Conservation (phyloP, 805 yeast species). For the Candida methanosorbosa region DNA sequence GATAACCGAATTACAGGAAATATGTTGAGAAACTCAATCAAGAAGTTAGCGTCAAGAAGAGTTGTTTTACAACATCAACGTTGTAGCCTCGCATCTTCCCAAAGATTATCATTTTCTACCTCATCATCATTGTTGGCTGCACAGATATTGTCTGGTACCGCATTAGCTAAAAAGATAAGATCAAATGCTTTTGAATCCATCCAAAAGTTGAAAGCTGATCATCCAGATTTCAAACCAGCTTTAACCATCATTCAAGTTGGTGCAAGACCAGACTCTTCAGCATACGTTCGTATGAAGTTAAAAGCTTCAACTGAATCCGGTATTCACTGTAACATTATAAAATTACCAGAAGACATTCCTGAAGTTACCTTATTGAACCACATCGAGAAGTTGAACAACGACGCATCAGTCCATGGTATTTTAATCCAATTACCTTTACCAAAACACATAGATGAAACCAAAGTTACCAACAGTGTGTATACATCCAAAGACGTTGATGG, state of each 20-base stretch:
- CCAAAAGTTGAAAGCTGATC: constrained; percentile 28
- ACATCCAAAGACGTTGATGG: constrained; percentile 78
- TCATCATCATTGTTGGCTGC: constrained; percentile 14
- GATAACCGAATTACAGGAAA: too few relatives aligned
- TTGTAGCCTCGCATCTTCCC: too few relatives aligned
- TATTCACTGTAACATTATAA: constrained; percentile 51
- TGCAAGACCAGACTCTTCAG: constrained; percentile 67
- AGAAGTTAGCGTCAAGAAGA: too few relatives aligned
- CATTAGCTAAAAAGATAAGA: constrained; percentile 35
- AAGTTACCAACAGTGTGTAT: constrained; percentile 56
- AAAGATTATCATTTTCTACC: too few relatives aligned
- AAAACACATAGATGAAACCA: constrained; percentile 55
- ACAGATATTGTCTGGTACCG: constrained; percentile 35
- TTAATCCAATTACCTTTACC: constrained; percentile 77
- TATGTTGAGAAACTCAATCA: too few relatives aligned
- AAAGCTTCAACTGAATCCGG: constrained; percentile 70
- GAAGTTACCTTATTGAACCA: constrained; percentile 47
- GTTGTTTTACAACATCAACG: too few relatives aligned
- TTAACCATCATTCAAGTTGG: constrained; percentile 74
- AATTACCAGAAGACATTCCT: constrained; percentile 46
- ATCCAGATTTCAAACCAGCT: constrained; percentile 53
- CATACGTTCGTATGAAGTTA: constrained; percentile 72
- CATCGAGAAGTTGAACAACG: constrained; percentile 50
- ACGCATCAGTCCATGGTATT: constrained; percentile 57
- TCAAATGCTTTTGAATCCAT: constrained; percentile 35